phyloP scores from a whole-genome alignment of 768 basidiomycete species.

The Mycena chlorophos region DNA sequence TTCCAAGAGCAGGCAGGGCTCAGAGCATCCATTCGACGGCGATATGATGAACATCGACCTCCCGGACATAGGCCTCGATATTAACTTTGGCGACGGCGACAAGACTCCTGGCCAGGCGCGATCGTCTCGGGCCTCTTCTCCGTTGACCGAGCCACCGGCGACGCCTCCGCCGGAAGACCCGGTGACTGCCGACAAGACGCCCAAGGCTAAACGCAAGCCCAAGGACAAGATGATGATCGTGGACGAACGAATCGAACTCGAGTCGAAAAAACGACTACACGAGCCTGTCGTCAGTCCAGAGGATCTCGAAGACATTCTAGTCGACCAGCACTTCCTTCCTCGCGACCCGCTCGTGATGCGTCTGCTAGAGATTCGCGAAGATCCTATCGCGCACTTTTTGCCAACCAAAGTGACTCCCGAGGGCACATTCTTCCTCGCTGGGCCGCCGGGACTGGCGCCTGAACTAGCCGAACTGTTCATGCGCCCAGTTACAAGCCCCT shows the following conservation, averaged over 20 bases:
- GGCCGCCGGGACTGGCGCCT: constrained; percentile 79
- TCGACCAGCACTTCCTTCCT: constrained; percentile 83
- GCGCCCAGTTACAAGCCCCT: constrained; percentile 59
- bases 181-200: constrained; percentile 43
- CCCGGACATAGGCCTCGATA: constrained; percentile 45
- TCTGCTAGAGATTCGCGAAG: constrained; percentile 79
- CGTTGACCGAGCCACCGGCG: constrained; percentile 68
- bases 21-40: constrained; percentile 63
- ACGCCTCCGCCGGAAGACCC: constrained; percentile 72
- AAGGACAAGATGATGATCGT: constrained; percentile 87
- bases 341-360: constrained; percentile 83
- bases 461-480: constrained; percentile 85
- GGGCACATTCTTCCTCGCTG: constrained; percentile 79
- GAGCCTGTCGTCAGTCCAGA: constrained; percentile 55
- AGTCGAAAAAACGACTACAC: constrained; percentile 53
- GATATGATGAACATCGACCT: constrained; percentile 51
- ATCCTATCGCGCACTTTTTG: constrained; percentile 83
- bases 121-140: constrained; percentile 73
- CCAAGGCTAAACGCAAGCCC: constrained; percentile 49
- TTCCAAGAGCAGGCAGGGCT: constrained; percentile 60
- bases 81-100: constrained; percentile 53
- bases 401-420: constrained; percentile 74
- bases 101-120: constrained; percentile 62
- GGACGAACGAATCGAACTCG: constrained; percentile 85
- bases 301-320: constrained; percentile 69